These are phyloP conservation scores for Geotrichum carabidarum DNA, from an alignment of 1,139 yeast genomes.

Conservation along the genomic window DNA sequence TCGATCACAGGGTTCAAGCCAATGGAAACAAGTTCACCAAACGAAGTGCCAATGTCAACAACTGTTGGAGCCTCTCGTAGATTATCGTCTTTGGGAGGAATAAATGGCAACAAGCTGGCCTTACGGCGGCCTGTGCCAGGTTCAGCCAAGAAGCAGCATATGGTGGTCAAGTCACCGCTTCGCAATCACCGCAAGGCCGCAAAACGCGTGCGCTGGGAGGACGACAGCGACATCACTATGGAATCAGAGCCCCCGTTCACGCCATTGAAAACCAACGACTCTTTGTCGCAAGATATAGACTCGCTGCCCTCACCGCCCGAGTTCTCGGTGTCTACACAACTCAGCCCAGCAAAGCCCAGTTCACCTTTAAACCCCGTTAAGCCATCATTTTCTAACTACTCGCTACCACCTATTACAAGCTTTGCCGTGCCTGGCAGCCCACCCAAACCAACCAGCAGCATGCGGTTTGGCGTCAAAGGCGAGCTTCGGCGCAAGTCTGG, in stretches of 20 bases:
- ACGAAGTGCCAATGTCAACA: not conserved
- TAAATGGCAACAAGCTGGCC: not conserved
- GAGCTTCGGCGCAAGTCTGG: conserved; percentile 24
- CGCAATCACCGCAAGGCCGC: conserved; percentile 23
- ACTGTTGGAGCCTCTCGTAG: not conserved
- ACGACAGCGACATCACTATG: conserved; percentile 19
- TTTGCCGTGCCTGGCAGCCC: conserved; percentile 8
- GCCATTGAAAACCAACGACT: not conserved
- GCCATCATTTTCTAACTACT: conserved; percentile 1
- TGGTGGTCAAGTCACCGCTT: conserved; percentile 24
- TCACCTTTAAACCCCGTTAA: not conserved
- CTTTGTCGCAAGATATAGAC: not conserved
- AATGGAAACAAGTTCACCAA: no score
- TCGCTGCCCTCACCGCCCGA: conserved; percentile 10
- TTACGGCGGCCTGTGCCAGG: conserved; percentile 4
- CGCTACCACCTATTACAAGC: conserved; percentile 5
- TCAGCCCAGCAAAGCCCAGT: not conserved
- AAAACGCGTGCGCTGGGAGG: conserved; percentile 33
- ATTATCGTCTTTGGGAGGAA: not conserved
- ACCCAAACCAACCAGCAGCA: conserved; percentile 3
- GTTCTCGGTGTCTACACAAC: not conserved
- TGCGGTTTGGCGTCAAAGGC: conserved; percentile 27
- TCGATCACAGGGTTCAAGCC: no score
- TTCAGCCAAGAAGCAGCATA: conserved; percentile 9
- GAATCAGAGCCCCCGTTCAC: conserved; percentile 3